Conservation (phyloP, 305 asterid species). For the Fraxinus albicans region DNA sequence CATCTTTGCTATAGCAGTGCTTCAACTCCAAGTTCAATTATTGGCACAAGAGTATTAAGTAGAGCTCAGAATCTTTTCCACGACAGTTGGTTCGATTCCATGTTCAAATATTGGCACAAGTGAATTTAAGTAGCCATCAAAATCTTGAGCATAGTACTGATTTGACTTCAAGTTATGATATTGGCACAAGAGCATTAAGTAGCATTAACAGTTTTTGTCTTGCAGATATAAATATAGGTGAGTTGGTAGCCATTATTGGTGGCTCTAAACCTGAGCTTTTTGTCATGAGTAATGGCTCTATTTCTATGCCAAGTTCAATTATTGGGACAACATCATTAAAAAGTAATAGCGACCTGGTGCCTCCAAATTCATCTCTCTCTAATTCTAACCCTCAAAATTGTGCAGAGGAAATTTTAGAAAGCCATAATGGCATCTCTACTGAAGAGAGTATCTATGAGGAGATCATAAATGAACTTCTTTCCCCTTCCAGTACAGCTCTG, state of each 20-base stretch:
- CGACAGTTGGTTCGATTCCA: background rate
- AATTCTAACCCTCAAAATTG: slow-evolving; percentile 27
- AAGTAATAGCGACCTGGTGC: slow-evolving; percentile 28
- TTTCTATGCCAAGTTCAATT: slow-evolving; percentile 35
- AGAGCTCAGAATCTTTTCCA: slow-evolving; percentile 10
- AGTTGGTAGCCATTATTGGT: slow-evolving; percentile 32
- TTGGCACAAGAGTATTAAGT: slow-evolving; percentile 1
- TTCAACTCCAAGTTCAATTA: slow-evolving; percentile 1
- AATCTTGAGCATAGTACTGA: background rate
- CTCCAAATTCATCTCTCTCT: slow-evolving; percentile 28
- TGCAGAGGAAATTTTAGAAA: slow-evolving; percentile 37
- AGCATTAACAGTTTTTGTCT: slow-evolving; percentile 18
- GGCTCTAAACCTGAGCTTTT: slow-evolving; percentile 29
- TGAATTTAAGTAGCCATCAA: slow-evolving; percentile 1
- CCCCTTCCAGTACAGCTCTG: slow-evolving; percentile 46
- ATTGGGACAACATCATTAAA: slow-evolving; percentile 24
- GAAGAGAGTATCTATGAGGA: slow-evolving; percentile 62
- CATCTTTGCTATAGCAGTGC: background rate
- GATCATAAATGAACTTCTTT: slow-evolving; percentile 58
- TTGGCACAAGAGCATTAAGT: slow-evolving; percentile 21
- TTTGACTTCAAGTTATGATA: slow-evolving; percentile 27
- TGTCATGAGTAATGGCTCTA: slow-evolving; percentile 26
- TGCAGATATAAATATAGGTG: slow-evolving; percentile 29
- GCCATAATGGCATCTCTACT: slow-evolving; percentile 36
- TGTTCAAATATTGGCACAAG: slow-evolving; percentile 11